These are phyloP conservation scores for Cyclocybe cylindracea DNA, from an alignment of 768 basidiomycete species.

Conservation along the genomic window DNA sequence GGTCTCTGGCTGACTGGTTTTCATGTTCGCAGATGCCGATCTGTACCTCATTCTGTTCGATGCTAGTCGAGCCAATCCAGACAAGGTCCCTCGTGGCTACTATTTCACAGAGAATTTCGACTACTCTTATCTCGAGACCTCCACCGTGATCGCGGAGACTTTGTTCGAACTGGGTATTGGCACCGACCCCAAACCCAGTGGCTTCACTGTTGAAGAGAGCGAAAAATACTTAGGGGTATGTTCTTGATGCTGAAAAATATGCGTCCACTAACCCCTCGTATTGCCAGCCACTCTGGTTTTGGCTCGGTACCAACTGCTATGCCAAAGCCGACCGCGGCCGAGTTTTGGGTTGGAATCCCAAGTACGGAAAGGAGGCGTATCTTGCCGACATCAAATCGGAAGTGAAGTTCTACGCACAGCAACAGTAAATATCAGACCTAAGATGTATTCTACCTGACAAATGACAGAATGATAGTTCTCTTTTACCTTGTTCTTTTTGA, in stretches of 20 bases:
- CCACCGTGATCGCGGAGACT: slow-evolving; percentile 35
- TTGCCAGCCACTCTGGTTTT: no score
- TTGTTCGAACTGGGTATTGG: slow-evolving; percentile 35
- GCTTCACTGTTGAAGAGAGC: slow-evolving; percentile 43
- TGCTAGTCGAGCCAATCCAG: slow-evolving; percentile 28
- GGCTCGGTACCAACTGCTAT: slow-evolving; percentile 41
- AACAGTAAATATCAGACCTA: no score
- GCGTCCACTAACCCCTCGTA: no score
- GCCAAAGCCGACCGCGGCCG: slow-evolving; percentile 42
- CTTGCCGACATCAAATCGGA: slow-evolving; percentile 48
- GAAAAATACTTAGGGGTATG: slow-evolving; percentile 37
- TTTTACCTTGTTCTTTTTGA: no score
- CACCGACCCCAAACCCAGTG: slow-evolving; percentile 39
- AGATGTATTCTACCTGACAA: no score
- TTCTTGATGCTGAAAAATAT: slow-evolving; percentile 8
- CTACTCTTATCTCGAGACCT: slow-evolving; percentile 36
- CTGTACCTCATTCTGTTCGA: slow-evolving; percentile 45
- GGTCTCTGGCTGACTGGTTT: no score
- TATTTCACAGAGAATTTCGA: slow-evolving; percentile 56
- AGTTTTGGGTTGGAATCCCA: slow-evolving; percentile 55
- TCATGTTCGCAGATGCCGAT: slow-evolving; percentile 36
- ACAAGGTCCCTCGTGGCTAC: slow-evolving; percentile 43
- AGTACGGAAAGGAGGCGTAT: slow-evolving; percentile 48
- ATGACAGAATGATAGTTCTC: no score
- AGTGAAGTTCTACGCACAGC: slow-evolving; percentile 24